A percentile compares a stretch with the other conserved stretches of the same genome.
Evolutionary conservation across 192 early-diverging fungal genomes (phyloP).

Genomic region (Backusella mclennaniae): DNA sequence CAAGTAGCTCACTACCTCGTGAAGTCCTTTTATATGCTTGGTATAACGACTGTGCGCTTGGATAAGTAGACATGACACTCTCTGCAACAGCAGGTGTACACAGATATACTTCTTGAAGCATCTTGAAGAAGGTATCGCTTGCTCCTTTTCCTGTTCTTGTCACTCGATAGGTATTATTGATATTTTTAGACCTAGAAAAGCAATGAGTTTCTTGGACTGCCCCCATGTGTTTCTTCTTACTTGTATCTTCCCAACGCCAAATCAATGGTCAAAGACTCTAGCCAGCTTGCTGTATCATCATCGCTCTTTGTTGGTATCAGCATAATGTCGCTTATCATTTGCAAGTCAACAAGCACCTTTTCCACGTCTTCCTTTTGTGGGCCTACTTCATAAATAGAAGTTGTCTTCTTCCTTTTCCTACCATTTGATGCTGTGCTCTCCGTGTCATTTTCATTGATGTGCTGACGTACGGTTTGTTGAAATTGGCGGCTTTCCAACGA

Average conservation of each 20-base stretch:
- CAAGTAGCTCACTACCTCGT: constrained; percentile 32
- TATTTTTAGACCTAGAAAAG: constrained; percentile 16
- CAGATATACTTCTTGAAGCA: constrained; percentile 45
- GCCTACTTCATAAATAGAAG: background rate
- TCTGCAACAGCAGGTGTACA: constrained; percentile 38
- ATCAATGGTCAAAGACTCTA: constrained; percentile 39
- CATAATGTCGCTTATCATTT: constrained; percentile 37
- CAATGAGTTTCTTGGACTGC: too few species aligned
- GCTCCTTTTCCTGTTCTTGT: constrained; percentile 30
- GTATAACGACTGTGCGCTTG: constrained; percentile 36
- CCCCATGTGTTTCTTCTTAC: constrained; percentile 14
- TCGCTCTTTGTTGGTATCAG: constrained; percentile 31
- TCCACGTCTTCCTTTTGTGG: constrained; percentile 29
- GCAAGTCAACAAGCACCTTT: constrained; percentile 29
- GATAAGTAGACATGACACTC: constrained; percentile 36
- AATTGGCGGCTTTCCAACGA: constrained; percentile 19
- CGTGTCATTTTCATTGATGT: background rate
- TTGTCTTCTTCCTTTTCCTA: background rate
- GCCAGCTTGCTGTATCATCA: constrained; percentile 34
- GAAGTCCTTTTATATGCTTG: constrained; percentile 29
- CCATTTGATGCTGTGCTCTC: background rate
- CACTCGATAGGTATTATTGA: constrained; percentile 24
- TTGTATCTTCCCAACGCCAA: constrained; percentile 36
- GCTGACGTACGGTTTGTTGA: constrained; percentile 23
- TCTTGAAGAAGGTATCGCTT: constrained; percentile 38